Evolutionary conservation across 768 basidiomycete species (phyloP), one percentile per base, ranked within the genome.

Genomic region (Termitomyces sp.): DNA sequence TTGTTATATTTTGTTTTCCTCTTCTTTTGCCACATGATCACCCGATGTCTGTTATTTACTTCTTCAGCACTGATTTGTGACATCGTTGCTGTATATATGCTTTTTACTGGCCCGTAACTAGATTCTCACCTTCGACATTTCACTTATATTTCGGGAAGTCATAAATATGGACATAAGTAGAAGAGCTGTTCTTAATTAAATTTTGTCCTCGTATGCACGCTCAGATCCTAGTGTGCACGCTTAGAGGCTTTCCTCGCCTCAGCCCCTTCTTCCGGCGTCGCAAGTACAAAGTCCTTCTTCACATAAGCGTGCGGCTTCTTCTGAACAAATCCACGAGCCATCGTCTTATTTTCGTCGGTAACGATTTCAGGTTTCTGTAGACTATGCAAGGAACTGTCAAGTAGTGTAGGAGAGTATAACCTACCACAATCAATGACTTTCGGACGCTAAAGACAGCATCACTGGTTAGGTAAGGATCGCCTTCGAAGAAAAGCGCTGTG

Each of bases 391-490:
- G 27, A 54, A 20, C 11, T 11, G 36, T 34, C 12, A 53, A 41
- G n/a, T 18, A n/a, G 54, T 8, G 4, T 3, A n/a, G n/a, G 3
- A 30, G 15, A 18, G 16, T 37, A 20, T 48, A 9, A 77, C 84
- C 53, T 71, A 92, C 91, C 63, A 91, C 82, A 20, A 93, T 79
- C 30, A 95, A 76, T 6, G 88, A 90, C 50, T 81, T 80, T 71
- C 91, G 91, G 24, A 90, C 91, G 11, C 93, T 91, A 70, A 93
- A 93, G 3, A 93, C 90, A 12, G 82, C 78, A 67, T 94, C 92
- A 59, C 84, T 90, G 6, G 71, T 71, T 24, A 93, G 60, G 65
- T 81, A 93, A 3, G 75, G 69, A 63, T 91, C 88, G 5, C 83
- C 86, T 57, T 87, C 82, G 15, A 87, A 85, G 69, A 89, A 95